phyloP scores from a whole-genome alignment of 208 protist species.

The Spironucleus salmonicida region DNA sequence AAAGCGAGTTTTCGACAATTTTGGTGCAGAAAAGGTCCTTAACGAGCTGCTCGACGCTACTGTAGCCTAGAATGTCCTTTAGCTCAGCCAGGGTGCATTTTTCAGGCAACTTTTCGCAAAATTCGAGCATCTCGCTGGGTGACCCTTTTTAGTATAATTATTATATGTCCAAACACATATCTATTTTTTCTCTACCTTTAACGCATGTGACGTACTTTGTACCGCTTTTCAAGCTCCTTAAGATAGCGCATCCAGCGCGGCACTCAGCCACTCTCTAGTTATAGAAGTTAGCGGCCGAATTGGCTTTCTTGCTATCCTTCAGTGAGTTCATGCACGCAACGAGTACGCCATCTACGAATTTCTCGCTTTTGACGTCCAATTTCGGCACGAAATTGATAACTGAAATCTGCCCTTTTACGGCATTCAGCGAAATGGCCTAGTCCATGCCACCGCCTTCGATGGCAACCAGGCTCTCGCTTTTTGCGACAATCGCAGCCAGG shows the following conservation, averaged over 20 bases:
- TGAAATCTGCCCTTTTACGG: not conserved
- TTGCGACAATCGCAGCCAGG: not conserved
- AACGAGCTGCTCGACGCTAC: not conserved
- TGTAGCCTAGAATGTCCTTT: not conserved
- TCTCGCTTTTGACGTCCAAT: not conserved
- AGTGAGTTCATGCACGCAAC: not conserved
- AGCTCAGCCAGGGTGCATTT: not conserved
- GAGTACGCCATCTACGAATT: not conserved
- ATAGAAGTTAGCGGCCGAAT: not conserved
- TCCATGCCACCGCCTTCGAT: not conserved
- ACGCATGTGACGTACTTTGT: not conserved
- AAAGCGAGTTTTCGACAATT: not conserved
- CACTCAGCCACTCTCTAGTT: not conserved
- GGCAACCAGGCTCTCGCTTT: not conserved
- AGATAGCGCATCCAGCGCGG: not conserved
- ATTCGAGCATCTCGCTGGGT: not conserved
- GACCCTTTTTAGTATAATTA: not conserved
- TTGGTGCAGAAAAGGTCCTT: not conserved
- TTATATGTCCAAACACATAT: not conserved
- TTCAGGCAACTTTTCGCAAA: not conserved
- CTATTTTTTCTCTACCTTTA: too few relatives aligned
- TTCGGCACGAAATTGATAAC: not conserved
- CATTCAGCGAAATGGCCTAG: not conserved
- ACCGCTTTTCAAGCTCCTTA: not conserved
- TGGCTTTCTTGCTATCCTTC: not conserved